Percentiles rank a stretch among this genome's conserved stretches.
These are phyloP conservation scores for Dioszegia crocea DNA, from an alignment of 768 basidiomycete species.

Conservation along the genomic window DNA sequence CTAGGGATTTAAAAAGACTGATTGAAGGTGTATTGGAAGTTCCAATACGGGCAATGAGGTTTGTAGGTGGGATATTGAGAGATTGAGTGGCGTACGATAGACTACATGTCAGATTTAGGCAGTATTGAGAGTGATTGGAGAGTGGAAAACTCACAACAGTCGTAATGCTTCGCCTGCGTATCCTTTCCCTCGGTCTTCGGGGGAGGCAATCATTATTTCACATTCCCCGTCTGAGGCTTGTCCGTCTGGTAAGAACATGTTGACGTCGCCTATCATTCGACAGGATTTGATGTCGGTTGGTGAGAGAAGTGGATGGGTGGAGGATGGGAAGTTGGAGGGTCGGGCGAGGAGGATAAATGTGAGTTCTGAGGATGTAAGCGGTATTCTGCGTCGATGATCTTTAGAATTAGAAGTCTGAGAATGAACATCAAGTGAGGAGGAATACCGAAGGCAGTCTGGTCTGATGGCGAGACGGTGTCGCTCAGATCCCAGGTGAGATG, in stretches of 20 bases:
- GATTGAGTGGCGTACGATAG: conserved; percentile 46
- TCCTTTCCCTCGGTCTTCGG: conserved; percentile 64
- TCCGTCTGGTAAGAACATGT: conserved; percentile 73
- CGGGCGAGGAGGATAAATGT: conserved; percentile 82
- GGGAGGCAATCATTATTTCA: conserved; percentile 81
- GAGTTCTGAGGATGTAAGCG: conserved; percentile 56
- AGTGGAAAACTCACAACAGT: conserved; percentile 24
- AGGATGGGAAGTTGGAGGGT: conserved; percentile 29
- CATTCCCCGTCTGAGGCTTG: conserved; percentile 67
- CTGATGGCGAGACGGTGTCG: too few species aligned
- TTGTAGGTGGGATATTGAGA: conserved; percentile 49
- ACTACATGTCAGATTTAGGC: conserved; percentile 54
- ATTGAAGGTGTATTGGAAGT: conserved; percentile 67
- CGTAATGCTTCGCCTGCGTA: conserved; percentile 34
- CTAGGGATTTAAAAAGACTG: conserved; percentile 67
- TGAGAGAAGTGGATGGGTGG: conserved; percentile 10
- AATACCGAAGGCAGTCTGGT: too few species aligned
- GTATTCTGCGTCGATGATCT: too few species aligned
- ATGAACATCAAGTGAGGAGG: too few species aligned
- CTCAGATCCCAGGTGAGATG: too few species aligned
- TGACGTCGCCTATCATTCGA: conserved; percentile 88
- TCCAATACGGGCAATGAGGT: conserved; percentile 68
- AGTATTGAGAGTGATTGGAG: neutral
- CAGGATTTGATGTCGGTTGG: conserved; percentile 49
- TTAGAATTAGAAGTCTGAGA: too few species aligned